A percentile compares a stretch with the other conserved stretches of the same genome.
Conservation (phyloP, 2,329 filamentous ascomycete species). For the Pezicula rhizophila region DNA sequence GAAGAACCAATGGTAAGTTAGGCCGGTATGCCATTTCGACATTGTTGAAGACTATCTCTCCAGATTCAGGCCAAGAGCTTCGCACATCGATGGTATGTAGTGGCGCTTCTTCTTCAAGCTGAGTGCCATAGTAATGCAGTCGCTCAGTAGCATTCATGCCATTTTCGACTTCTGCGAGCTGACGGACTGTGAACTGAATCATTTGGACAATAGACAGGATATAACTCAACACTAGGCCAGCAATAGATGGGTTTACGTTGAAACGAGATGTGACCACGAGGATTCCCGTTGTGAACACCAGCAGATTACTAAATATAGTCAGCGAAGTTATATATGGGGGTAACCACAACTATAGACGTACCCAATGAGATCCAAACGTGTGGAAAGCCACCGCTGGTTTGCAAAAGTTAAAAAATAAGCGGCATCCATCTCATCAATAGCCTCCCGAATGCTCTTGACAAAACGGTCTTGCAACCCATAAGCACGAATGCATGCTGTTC, state of each 20-base stretch:
- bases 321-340: neutral
- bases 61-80: conserved; percentile 73
- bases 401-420: conserved; percentile 94
- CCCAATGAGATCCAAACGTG: conserved; percentile 79
- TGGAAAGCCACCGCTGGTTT: conserved; percentile 88
- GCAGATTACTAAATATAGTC: conserved; percentile 41
- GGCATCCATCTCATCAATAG: conserved; percentile 87
- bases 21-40: conserved; percentile 75
- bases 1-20: conserved; percentile 66
- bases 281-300: conserved; percentile 85
- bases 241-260: conserved; percentile 75
- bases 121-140: conserved; percentile 79
- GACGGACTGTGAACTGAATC: conserved; percentile 91
- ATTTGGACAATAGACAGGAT: conserved; percentile 90
- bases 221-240: conserved; percentile 84
- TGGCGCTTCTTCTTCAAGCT: conserved; percentile 85
- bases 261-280: conserved; percentile 90
- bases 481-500: conserved; percentile 78
- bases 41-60: conserved; percentile 70
- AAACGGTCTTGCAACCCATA: conserved; percentile 80
- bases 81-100: conserved; percentile 35
- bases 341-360: neutral
- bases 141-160: conserved; percentile 97
- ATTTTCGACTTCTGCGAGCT: conserved; percentile 93
- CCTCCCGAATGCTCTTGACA: conserved; percentile 57